phyloP scores from a whole-genome alignment of 345 rosid genomes.

The Limnanthes douglasii region DNA sequence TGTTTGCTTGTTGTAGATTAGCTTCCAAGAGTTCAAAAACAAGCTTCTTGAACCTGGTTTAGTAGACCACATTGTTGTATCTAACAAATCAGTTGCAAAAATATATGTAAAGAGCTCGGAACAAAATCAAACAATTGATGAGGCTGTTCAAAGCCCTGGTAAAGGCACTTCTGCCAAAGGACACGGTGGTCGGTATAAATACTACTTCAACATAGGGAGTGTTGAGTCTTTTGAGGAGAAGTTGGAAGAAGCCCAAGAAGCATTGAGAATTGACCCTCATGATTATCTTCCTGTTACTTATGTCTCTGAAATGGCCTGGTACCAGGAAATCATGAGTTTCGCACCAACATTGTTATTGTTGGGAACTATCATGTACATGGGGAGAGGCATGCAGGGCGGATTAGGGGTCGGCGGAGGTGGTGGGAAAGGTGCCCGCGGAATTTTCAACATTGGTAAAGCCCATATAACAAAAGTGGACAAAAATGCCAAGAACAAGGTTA shows the following conservation, averaged over 20 bases:
- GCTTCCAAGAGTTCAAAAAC: conserved; percentile 95
- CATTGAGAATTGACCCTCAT: conserved; percentile 65
- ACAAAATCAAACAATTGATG: conserved; percentile 26
- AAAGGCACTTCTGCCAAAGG: conserved; percentile 22
- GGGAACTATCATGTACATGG: conserved; percentile 52
- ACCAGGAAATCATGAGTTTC: conserved; percentile 68
- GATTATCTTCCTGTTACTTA: conserved; percentile 70
- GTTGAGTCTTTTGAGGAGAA: conserved; percentile 90
- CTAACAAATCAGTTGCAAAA: conserved; percentile 86
- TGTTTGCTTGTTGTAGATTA: conserved; percentile 38
- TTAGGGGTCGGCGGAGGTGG: conserved; percentile 80
- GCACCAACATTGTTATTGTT: conserved; percentile 62
- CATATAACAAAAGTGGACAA: conserved; percentile 76
- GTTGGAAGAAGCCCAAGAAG: conserved; percentile 85
- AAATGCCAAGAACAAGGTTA: conserved; percentile 84
- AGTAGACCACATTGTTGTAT: conserved; percentile 84
- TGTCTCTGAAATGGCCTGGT: conserved; percentile 61
- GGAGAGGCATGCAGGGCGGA: conserved; percentile 76
- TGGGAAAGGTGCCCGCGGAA: conserved; percentile 74
- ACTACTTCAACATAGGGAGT: conserved; percentile 79
- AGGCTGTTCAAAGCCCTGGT: conserved; percentile 21
- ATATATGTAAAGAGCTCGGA: conserved; percentile 55
- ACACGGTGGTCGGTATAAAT: conserved; percentile 47
- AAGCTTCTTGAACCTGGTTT: conserved; percentile 84
- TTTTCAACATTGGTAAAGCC: conserved; percentile 90